These are phyloP conservation scores for Lanmaoa rubissima DNA, from an alignment of 768 basidiomycete species.

Conservation along the genomic window DNA sequence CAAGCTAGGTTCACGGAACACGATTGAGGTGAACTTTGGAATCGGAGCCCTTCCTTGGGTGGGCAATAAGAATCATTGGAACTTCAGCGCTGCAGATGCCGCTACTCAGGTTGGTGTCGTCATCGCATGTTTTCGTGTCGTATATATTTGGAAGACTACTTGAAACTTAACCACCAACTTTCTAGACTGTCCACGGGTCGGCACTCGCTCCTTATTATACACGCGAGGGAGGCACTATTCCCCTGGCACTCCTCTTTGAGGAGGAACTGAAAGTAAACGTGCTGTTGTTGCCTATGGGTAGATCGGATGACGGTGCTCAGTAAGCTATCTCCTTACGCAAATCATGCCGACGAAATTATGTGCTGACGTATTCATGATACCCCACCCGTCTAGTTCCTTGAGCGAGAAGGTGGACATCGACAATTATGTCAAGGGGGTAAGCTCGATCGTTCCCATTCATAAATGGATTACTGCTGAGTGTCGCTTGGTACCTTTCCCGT, in stretches of 20 bases:
- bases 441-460: conserved; percentile 21
- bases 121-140: too few species aligned
- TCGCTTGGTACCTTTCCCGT: neutral
- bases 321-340: conserved; percentile 33
- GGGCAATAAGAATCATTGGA: conserved; percentile 78
- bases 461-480: neutral
- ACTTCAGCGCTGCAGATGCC: conserved; percentile 76
- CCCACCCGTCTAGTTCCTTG: conserved; percentile 53
- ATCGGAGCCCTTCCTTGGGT: conserved; percentile 87
- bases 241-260: conserved; percentile 84
- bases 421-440: conserved; percentile 80
- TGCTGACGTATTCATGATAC: neutral
- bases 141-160: neutral
- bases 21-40: conserved; percentile 56
- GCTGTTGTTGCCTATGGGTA: conserved; percentile 82
- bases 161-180: neutral
- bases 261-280: conserved; percentile 80
- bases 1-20: conserved; percentile 80
- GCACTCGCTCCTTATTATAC: conserved; percentile 69
- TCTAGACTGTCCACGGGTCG: neutral
- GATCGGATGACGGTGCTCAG: conserved; percentile 91
- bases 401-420: conserved; percentile 89
- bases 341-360: too few species aligned
- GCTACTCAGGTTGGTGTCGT: conserved; percentile 59
- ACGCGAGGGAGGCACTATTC: conserved; percentile 86